Evolutionary conservation across 1,139 yeast genomes (phyloP), one percentile per base, ranked within the genome.

Genomic region (Protomyces inundatus): DNA sequence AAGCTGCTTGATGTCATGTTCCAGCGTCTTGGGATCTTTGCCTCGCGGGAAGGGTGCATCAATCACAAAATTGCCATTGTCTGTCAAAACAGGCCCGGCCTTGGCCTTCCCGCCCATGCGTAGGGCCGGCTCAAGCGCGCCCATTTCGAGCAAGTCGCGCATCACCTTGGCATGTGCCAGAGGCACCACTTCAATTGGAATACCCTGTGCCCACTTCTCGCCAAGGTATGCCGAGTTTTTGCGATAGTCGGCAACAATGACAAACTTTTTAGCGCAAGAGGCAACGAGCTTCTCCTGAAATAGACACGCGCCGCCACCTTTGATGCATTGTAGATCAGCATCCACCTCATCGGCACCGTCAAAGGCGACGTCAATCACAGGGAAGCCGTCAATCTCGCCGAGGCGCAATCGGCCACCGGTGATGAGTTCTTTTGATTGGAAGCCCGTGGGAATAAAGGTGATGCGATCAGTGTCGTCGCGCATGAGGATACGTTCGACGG

Each of bases 291-390:
- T 95, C 75, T 95, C 99, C 77, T 93, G 98, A 79, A 95, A 87
- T 68, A 90, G 80, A 76, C 99, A 95, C 1, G 97, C 99, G 50
- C 99, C 99, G 57, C 99, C 99, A 68, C 99, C 99, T 77, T 95
- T 95, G 75, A 95, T 95, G 71, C 93, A 84, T 73, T 90, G 89
- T 71, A 93, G 80, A 23, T 80, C 73, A 6, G 83, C 73, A 74
- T 93, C 98, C 65, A 91, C 95, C 75, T 95, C 99, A 76, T 95
- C 99, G 6, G 98, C 98, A 53, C 99, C 99, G 75, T 95, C 99
- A 74, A 95, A 93, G 2, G 97, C 97, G 70, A 93, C 84, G 73
- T 93, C 98, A 53, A 95, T 78, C 39, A 81, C 81, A 10, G 73
- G 73, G 1, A 78, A 86, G 77, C 89, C 91, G 72, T 93, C 98